Evolutionary conservation across 2,329 filamentous ascomycete genomes (phyloP).

Genomic region (Ilyonectria destructans): DNA sequence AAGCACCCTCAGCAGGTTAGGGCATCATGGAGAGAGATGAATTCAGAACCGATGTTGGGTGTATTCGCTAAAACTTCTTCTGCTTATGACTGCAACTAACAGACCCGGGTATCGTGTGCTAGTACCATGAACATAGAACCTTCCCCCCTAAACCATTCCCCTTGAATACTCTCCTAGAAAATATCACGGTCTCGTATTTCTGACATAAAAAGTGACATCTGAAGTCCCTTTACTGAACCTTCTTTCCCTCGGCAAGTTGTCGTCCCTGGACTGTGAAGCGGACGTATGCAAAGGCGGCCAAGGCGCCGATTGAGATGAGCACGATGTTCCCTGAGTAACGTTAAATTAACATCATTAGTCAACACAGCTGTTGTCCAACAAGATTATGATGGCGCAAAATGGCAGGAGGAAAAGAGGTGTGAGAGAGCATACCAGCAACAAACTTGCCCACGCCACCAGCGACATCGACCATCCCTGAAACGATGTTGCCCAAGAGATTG

Average conservation of each 20-base stretch:
- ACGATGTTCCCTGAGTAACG: slow-evolving; percentile 55
- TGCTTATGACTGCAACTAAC: not conserved
- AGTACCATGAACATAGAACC: slow-evolving; percentile 6
- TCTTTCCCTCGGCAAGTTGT: slow-evolving; percentile 49
- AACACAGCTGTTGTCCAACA: no score
- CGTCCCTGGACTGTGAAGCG: slow-evolving; percentile 54
- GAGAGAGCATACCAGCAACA: slow-evolving; percentile 53
- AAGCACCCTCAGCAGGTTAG: no score
- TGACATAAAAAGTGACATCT: not conserved
- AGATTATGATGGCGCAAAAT: not conserved
- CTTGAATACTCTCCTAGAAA: not conserved
- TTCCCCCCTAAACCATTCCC: not conserved
- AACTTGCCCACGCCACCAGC: slow-evolving; percentile 59
- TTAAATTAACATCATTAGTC: not conserved
- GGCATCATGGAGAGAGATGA: no score
- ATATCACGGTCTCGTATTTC: not conserved
- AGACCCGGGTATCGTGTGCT: slow-evolving; percentile 35
- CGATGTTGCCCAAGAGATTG: slow-evolving; percentile 54
- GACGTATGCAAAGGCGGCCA: slow-evolving; percentile 54
- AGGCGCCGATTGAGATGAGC: slow-evolving; percentile 52
- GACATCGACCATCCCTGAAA: slow-evolving; percentile 56
- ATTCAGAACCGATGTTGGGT: not conserved
- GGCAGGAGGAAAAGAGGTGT: not conserved
- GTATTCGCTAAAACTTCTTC: not conserved
- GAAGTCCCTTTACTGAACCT: slow-evolving; percentile 49